A percentile compares a stretch with the other conserved stretches of the same genome.
These are phyloP conservation scores for Cladosporium austrohemisphaericum DNA, from an alignment of 2,329 filamentous ascomycete genomes.

Conservation along the genomic window DNA sequence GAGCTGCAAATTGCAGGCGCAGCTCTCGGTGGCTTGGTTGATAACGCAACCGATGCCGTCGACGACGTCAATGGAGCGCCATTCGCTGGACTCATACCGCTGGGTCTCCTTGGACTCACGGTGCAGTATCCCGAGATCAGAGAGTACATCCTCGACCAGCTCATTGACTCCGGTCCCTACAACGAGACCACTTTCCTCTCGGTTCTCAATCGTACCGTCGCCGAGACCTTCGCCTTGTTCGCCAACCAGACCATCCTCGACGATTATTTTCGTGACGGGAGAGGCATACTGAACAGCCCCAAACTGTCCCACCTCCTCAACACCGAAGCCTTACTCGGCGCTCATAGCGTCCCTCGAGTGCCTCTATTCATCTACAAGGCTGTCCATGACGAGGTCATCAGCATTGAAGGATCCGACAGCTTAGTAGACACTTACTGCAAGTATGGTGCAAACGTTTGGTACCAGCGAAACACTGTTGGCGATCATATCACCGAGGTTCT, in stretches of 20 bases:
- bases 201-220: conserved; percentile 26
- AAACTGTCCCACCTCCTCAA: conserved; percentile 29
- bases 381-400: conserved; percentile 44
- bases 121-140: conserved; percentile 34
- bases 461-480: conserved; percentile 44
- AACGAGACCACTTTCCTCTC: conserved; percentile 36
- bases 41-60: conserved; percentile 40
- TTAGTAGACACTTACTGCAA: conserved; percentile 43
- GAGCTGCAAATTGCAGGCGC: conserved; percentile 49
- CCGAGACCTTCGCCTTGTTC: conserved; percentile 29
- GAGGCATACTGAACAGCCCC: conserved; percentile 22
- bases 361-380: conserved; percentile 52
- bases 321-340: conserved; percentile 34
- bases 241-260: conserved; percentile 35
- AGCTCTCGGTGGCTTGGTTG: conserved; percentile 48
- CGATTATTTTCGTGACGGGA: conserved; percentile 42
- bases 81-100: conserved; percentile 33
- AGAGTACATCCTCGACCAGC: conserved; percentile 25
- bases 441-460: conserved; percentile 41
- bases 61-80: conserved; percentile 30
- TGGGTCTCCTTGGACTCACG: conserved; percentile 33
- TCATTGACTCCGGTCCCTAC: conserved; percentile 31
- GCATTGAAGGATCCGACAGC: conserved; percentile 42
- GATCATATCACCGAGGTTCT: conserved; percentile 38
- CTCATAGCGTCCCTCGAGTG: conserved; percentile 43